These are phyloP conservation scores for Capsicum rhomboideum DNA, from an alignment of 257 asterid species.

Conservation along the genomic window DNA sequence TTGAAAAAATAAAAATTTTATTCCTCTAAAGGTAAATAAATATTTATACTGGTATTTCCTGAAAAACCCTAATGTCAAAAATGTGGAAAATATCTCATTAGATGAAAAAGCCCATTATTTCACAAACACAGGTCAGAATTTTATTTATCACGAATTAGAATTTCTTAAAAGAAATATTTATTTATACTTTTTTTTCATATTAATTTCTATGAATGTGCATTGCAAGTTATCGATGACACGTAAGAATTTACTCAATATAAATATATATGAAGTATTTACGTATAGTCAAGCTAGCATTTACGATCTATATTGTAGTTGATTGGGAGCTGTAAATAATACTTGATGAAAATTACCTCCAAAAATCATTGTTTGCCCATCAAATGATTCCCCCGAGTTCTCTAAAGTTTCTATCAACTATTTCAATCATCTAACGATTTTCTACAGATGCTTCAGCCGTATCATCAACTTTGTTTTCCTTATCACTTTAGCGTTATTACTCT, in stretches of 20 bases:
- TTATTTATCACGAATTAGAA: neutral
- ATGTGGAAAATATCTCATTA: neutral
- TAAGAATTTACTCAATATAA: no score
- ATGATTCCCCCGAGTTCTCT: neutral
- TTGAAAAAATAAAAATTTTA: neutral
- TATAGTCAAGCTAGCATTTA: neutral
- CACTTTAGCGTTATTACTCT: neutral
- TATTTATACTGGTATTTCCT: neutral
- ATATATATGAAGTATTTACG: no score
- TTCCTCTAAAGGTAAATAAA: neutral
- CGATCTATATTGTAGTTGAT: neutral
- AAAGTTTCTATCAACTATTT: neutral
- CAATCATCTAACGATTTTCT: neutral
- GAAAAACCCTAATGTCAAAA: neutral
- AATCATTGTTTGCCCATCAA: neutral
- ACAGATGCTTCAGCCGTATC: neutral
- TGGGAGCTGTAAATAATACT: neutral
- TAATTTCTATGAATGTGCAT: no score
- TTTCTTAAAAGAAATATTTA: no score
- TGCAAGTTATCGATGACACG: no score
- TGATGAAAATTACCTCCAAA: neutral
- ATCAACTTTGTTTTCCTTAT: neutral
- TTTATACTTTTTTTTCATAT: no score
- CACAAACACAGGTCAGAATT: neutral
- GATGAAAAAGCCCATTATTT: neutral